Percentiles rank a stretch among this genome's conserved stretches.
Evolutionary conservation across 2,329 filamentous ascomycete genomes (phyloP).

Genomic region (Geoglossum cookeanum): DNA sequence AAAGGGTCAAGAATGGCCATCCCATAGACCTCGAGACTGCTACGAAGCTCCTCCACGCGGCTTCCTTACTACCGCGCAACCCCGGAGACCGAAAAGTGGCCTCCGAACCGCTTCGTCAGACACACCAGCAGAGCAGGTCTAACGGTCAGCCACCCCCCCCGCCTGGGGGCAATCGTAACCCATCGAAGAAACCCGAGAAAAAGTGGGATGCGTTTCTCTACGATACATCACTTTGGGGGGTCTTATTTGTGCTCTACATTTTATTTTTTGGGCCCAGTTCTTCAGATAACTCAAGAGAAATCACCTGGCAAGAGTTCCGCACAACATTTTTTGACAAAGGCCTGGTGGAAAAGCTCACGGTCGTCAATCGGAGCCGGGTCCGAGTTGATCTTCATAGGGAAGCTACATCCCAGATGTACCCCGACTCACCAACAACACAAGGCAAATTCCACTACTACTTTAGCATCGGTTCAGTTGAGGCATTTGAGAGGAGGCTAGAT

Average conservation of each 20-base stretch:
- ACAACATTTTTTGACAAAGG: slow-evolving; percentile 92
- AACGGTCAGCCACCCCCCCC: slow-evolving; percentile 5
- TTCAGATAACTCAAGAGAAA: slow-evolving; percentile 52
- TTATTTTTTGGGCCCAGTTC: slow-evolving; percentile 33
- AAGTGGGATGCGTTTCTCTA: slow-evolving; percentile 19
- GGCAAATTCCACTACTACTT: slow-evolving; percentile 75
- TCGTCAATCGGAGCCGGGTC: slow-evolving; percentile 60
- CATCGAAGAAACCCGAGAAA: slow-evolving; percentile 18
- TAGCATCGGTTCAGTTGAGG: slow-evolving; percentile 83
- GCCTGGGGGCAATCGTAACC: slow-evolving; percentile 9
- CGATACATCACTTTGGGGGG: slow-evolving; percentile 24
- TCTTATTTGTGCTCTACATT: slow-evolving; percentile 38
- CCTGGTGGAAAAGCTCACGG: slow-evolving; percentile 75
- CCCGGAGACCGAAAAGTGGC: background rate
- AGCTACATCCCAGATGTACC: slow-evolving; percentile 50
- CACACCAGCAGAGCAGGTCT: slow-evolving; percentile 10
- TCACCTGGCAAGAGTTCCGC: slow-evolving; percentile 94
- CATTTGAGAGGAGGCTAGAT: slow-evolving; percentile 77
- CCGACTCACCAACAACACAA: slow-evolving; percentile 50
- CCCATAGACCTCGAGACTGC: slow-evolving; percentile 33
- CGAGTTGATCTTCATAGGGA: slow-evolving; percentile 65
- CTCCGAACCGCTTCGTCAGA: slow-evolving; percentile 15
- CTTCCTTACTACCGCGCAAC: slow-evolving; percentile 26
- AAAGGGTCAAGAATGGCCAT: slow-evolving; percentile 30
- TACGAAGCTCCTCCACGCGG: slow-evolving; percentile 39